A percentile compares a stretch with the other conserved stretches of the same genome.
phyloP scores from a whole-genome alignment of 306 rosid genomes.

The Ormosia semicastrata region DNA sequence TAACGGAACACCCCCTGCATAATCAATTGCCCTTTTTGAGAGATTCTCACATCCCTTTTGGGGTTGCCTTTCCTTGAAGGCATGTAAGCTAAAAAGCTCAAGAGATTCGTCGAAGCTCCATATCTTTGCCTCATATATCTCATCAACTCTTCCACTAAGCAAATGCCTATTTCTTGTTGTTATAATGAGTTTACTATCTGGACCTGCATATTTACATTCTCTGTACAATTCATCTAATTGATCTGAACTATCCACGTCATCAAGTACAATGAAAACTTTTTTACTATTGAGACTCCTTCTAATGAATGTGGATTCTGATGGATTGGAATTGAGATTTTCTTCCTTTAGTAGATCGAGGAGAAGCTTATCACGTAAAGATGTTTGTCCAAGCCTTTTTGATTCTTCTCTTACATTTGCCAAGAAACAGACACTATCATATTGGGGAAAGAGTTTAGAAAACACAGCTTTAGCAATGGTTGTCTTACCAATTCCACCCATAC shows the following conservation, averaged over 20 bases:
- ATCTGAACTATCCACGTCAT: background rate
- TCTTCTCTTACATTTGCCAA: background rate
- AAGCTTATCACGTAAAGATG: background rate
- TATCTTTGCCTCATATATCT: background rate
- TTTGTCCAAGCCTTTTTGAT: background rate
- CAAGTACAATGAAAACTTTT: background rate
- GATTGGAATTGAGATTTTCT: background rate
- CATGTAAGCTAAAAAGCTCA: background rate
- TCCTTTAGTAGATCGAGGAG: background rate
- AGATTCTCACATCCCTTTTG: background rate
- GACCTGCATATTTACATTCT: background rate
- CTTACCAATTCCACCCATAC: conserved; percentile 13
- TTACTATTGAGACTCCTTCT: background rate
- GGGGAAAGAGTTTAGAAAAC: background rate
- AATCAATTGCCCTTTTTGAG: background rate
- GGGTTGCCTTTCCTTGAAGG: background rate
- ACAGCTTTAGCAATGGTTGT: background rate
- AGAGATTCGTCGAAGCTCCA: background rate
- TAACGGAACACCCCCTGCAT: background rate
- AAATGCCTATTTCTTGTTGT: background rate
- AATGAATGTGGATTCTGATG: background rate
- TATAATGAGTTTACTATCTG: background rate
- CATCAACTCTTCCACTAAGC: background rate
- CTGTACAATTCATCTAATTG: background rate
- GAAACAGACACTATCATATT: background rate